phyloP scores from a whole-genome alignment of 73 alveolate species.

The Uronychia setigera region DNA sequence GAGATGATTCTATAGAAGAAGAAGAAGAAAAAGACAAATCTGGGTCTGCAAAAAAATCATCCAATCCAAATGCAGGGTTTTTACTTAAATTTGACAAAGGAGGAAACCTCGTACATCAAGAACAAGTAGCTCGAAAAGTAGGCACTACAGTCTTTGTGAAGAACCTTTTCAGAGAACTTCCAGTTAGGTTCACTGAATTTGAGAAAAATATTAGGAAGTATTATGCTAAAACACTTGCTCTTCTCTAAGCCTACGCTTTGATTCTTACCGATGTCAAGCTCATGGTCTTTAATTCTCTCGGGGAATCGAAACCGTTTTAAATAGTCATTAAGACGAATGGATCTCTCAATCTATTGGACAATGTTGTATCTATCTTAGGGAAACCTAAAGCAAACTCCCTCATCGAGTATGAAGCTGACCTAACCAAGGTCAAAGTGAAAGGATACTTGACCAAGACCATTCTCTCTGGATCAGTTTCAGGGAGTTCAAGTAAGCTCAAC shows the following conservation, averaged over 20 bases:
- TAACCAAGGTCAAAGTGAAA: conserved; percentile 20
- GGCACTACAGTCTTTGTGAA: conserved; percentile 82
- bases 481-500: conserved; percentile 2
- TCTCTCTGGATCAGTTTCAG: conserved; percentile 73
- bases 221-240: conserved; percentile 58
- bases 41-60: neutral
- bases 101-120: conserved; percentile 49
- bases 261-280: conserved; percentile 57
- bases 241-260: conserved; percentile 69
- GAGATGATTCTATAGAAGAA: conserved; percentile 43
- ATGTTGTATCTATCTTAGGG: conserved; percentile 41
- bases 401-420: conserved; percentile 21
- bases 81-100: conserved; percentile 25
- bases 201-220: conserved; percentile 61
- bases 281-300: conserved; percentile 26
- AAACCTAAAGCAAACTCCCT: conserved; percentile 41
- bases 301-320: conserved; percentile 35
- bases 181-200: conserved; percentile 76
- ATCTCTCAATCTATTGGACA: conserved; percentile 22
- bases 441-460: conserved; percentile 89
- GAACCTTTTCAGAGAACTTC: conserved; percentile 79
- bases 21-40: conserved; percentile 59
- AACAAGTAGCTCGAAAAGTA: conserved; percentile 55
- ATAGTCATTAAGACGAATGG: conserved; percentile 49
- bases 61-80: conserved; percentile 42